Evolutionary conservation across 345 rosid genomes (phyloP).

Genomic region (Kernera saxatilis): DNA sequence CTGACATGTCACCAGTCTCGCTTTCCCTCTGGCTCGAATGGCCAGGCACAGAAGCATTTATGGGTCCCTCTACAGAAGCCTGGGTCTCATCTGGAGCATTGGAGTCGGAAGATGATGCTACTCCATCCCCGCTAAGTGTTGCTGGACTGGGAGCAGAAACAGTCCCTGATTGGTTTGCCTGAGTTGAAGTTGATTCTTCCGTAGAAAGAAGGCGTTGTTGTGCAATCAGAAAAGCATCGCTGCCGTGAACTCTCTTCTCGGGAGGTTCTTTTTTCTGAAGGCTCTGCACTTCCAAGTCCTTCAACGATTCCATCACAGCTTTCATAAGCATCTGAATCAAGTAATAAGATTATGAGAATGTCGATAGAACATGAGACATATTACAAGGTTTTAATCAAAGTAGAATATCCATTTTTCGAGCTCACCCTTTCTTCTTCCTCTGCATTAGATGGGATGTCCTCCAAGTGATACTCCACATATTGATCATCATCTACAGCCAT

Average conservation of each 20-base stretch:
- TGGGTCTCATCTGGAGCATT: not conserved
- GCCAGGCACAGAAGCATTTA: conserved; percentile 26
- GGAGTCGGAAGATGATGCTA: conserved; percentile 10
- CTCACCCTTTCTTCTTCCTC: conserved; percentile 88
- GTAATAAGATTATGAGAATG: not conserved
- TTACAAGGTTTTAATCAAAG: not conserved
- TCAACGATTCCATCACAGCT: conserved; percentile 67
- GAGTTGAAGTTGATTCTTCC: conserved; percentile 38
- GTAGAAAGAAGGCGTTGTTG: conserved; percentile 30
- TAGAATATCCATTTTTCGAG: not conserved
- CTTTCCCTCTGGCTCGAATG: conserved; percentile 30
- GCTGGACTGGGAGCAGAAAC: conserved; percentile 26
- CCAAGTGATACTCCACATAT: conserved; percentile 68
- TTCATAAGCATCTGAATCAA: conserved; percentile 77
- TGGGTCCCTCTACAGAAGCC: conserved; percentile 17
- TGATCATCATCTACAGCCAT: conserved; percentile 53
- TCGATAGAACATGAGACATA: not conserved
- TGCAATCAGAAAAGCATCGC: conserved; percentile 11
- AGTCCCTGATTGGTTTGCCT: conserved; percentile 28
- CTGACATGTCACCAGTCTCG: conserved; percentile 53
- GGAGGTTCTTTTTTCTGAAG: conserved; percentile 33
- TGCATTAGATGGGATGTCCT: conserved; percentile 61
- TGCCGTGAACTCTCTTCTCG: conserved; percentile 19
- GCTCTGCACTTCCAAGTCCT: conserved; percentile 52
- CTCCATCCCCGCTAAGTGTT: conserved; percentile 15